These are phyloP conservation scores for Pseudocercospora fijiensis DNA, from an alignment of 2,329 filamentous ascomycete species.

Conservation along the genomic window DNA sequence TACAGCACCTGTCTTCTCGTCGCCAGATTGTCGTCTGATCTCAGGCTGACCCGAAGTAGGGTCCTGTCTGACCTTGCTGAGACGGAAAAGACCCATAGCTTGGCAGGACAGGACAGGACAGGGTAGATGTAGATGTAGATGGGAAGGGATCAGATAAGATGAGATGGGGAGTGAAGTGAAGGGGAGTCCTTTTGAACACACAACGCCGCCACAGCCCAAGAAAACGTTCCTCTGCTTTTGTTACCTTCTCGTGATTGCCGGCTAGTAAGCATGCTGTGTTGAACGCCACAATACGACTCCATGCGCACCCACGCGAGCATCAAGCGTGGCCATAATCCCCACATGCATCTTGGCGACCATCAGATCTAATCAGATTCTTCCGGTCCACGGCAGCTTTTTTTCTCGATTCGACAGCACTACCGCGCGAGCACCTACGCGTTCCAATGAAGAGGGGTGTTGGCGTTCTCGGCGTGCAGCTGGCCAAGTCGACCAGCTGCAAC, in stretches of 20 bases:
- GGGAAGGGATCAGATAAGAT: neutral
- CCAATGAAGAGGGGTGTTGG: neutral
- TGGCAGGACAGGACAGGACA: neutral
- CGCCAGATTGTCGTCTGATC: neutral
- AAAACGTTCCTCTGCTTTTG: slow-evolving; percentile 4
- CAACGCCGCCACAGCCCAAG: neutral
- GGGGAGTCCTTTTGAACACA: neutral
- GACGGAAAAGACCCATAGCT: slow-evolving; percentile 12
- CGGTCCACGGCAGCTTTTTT: too few relatives aligned
- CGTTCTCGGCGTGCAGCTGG: neutral
- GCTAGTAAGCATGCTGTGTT: too few relatives aligned
- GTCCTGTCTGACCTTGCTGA: slow-evolving; percentile 13
- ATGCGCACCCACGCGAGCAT: slow-evolving; percentile 8
- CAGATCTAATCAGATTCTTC: neutral
- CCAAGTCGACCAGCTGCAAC: neutral
- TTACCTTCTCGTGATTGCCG: slow-evolving; percentile 12
- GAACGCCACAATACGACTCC: too few relatives aligned
- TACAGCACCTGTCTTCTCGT: neutral
- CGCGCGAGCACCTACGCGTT: too few relatives aligned
- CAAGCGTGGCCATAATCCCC: neutral
- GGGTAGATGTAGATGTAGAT: slow-evolving; percentile 1
- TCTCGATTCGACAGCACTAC: neutral
- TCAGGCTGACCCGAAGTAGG: slow-evolving; percentile 14
- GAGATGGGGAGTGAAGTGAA: neutral
- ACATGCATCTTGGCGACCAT: neutral